phyloP scores from a whole-genome alignment of 768 basidiomycete species.

The Boletus reticuloceps region DNA sequence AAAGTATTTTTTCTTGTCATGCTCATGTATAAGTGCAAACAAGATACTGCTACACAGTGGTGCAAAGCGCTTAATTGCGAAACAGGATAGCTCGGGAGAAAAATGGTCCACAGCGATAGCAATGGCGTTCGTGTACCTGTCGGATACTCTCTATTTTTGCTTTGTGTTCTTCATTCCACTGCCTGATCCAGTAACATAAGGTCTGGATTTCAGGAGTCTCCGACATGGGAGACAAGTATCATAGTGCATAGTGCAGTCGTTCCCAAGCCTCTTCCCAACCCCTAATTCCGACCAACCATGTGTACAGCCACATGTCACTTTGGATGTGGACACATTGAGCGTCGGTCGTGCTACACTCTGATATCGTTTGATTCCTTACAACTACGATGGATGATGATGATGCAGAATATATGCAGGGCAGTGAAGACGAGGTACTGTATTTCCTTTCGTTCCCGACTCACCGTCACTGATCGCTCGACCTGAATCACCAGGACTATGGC shows the following conservation, averaged over 20 bases:
- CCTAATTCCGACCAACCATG: no score
- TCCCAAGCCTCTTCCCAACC: no score
- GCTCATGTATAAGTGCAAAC: neutral
- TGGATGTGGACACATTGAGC: no score
- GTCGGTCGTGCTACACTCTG: neutral
- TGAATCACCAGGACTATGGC: constrained; percentile 76
- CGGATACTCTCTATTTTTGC: no score
- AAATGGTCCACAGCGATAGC: constrained; percentile 46
- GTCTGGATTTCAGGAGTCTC: no score
- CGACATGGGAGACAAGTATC: no score
- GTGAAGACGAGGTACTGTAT: constrained; percentile 72
- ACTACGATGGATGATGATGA: constrained; percentile 84
- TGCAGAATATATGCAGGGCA: constrained; percentile 91
- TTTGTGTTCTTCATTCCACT: no score
- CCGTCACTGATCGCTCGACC: neutral
- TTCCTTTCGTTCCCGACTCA: neutral
- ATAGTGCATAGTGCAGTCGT: no score
- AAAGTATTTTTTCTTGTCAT: constrained; percentile 40
- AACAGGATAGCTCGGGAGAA: constrained; percentile 30
- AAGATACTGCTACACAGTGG: constrained; percentile 68
- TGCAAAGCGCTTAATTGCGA: constrained; percentile 66
- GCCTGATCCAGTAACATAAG: no score
- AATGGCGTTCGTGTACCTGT: no score
- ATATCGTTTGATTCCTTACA: neutral
- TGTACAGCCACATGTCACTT: no score